Percentiles rank a stretch among this genome's conserved stretches.
Conservation (phyloP, 768 basidiomycete species). For the Psilocybe sp. region DNA sequence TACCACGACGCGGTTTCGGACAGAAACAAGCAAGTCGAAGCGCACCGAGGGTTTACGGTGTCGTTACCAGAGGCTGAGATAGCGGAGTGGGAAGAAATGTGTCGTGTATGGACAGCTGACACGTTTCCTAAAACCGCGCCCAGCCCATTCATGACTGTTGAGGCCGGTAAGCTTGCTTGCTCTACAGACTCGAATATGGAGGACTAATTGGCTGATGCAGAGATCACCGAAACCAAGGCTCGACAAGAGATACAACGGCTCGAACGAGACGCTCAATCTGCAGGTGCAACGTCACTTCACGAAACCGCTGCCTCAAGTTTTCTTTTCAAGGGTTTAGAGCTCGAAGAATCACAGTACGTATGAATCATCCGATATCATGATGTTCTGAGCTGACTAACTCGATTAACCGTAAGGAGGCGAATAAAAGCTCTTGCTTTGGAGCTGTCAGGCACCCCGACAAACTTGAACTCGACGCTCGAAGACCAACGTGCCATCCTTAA, state of each 20-base stretch:
- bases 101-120: slow-evolving; percentile 1
- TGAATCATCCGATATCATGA: too few relatives aligned
- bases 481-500: too few relatives aligned
- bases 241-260: background rate
- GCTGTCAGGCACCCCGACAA: too few relatives aligned
- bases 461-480: too few relatives aligned
- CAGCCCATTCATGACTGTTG: background rate
- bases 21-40: slow-evolving; percentile 9
- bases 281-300: too few relatives aligned
- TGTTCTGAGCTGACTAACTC: too few relatives aligned
- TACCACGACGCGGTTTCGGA: slow-evolving; percentile 2
- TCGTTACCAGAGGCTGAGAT: background rate
- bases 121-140: background rate
- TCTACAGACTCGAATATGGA: too few relatives aligned
- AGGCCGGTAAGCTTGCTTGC: background rate
- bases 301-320: background rate
- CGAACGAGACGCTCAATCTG: background rate
- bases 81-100: background rate
- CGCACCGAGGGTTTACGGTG: slow-evolving; percentile 4
- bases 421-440: too few relatives aligned
- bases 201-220: background rate
- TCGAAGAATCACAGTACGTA: slow-evolving; percentile 6
- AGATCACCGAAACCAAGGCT: background rate
- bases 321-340: slow-evolving; percentile 1
- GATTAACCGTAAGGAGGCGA: too few relatives aligned